Conservation (phyloP, 2,329 filamentous ascomycete genomes). For the Passalora sequoiae region DNA sequence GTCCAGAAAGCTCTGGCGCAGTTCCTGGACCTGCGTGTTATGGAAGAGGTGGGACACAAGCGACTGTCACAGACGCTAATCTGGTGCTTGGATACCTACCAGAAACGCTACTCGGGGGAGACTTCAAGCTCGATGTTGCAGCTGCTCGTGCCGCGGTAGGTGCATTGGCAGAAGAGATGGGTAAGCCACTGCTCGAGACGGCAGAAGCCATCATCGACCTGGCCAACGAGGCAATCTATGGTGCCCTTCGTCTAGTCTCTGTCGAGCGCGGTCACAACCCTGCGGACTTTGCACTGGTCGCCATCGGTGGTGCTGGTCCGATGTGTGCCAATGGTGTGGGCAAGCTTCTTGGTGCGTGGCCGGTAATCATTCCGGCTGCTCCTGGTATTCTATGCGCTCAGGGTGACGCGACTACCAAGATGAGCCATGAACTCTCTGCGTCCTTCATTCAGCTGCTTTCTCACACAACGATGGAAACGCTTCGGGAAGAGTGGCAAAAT, state of each 20-base stretch:
- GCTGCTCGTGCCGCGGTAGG: slow-evolving; percentile 23
- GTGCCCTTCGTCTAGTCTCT: slow-evolving; percentile 25
- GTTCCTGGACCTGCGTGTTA: slow-evolving; percentile 26
- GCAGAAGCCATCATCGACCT: slow-evolving; percentile 27
- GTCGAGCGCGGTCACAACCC: slow-evolving; percentile 27
- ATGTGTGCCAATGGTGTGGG: slow-evolving; percentile 25
- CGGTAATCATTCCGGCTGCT: slow-evolving; percentile 27
- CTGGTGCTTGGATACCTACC: slow-evolving; percentile 26
- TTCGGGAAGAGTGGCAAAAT: slow-evolving; percentile 17
- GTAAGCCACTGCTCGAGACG: slow-evolving; percentile 24
- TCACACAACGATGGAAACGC: slow-evolving; percentile 22
- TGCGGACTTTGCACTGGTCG: slow-evolving; percentile 27
- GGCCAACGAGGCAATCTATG: slow-evolving; percentile 27
- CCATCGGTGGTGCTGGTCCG: slow-evolving; percentile 25
- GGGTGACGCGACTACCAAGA: slow-evolving; percentile 27
- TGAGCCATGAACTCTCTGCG: slow-evolving; percentile 27
- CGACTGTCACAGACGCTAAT: slow-evolving; percentile 27
- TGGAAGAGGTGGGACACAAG: slow-evolving; percentile 24
- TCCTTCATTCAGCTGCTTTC: slow-evolving; percentile 25
- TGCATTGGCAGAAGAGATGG: slow-evolving; percentile 24
- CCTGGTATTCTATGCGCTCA: slow-evolving; percentile 28
- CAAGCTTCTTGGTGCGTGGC: slow-evolving; percentile 27
- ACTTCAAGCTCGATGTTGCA: slow-evolving; percentile 26
- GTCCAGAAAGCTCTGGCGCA: slow-evolving; percentile 23
- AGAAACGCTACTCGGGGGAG: slow-evolving; percentile 24